A percentile compares a stretch with the other conserved stretches of the same genome.
phyloP scores from a whole-genome alignment of 441 rosid genomes.

The Gossypium lobatum region DNA sequence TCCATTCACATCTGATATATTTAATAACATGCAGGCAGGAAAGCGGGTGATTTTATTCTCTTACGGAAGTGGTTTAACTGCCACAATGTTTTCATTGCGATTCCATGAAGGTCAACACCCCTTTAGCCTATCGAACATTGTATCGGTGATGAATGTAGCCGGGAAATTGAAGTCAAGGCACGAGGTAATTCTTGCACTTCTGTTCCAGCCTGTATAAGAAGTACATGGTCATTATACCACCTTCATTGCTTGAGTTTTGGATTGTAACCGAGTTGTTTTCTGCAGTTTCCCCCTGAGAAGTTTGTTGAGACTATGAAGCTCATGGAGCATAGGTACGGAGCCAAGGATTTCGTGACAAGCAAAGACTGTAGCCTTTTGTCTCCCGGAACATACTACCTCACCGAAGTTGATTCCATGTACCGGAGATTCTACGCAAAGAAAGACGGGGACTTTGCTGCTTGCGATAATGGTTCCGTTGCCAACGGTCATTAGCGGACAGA shows the following conservation, averaged over 20 bases:
- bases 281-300: constrained; percentile 76
- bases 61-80: constrained; percentile 86
- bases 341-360: constrained; percentile 84
- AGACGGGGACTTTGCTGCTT: constrained; percentile 22
- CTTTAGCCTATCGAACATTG: constrained; percentile 76
- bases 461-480: constrained; percentile 44
- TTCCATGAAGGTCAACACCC: constrained; percentile 56
- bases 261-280: not conserved
- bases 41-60: constrained; percentile 83
- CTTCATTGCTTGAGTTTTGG: not conserved
- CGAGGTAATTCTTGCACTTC: constrained; percentile 49
- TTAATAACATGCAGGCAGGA: constrained; percentile 47
- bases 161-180: constrained; percentile 80
- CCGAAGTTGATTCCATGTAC: constrained; percentile 81
- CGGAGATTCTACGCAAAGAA: constrained; percentile 82
- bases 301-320: constrained; percentile 83
- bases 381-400: constrained; percentile 83
- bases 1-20: constrained; percentile 5
- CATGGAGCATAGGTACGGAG: constrained; percentile 95
- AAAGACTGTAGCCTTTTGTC: constrained; percentile 79
- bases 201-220: not conserved
- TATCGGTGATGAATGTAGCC: constrained; percentile 58
- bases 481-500: constrained; percentile 56
- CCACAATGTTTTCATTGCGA: constrained; percentile 83
- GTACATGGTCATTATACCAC: not conserved